Evolutionary conservation across 2,329 filamentous ascomycete genomes (phyloP).

Genomic region (Paecilomyces formosus): DNA sequence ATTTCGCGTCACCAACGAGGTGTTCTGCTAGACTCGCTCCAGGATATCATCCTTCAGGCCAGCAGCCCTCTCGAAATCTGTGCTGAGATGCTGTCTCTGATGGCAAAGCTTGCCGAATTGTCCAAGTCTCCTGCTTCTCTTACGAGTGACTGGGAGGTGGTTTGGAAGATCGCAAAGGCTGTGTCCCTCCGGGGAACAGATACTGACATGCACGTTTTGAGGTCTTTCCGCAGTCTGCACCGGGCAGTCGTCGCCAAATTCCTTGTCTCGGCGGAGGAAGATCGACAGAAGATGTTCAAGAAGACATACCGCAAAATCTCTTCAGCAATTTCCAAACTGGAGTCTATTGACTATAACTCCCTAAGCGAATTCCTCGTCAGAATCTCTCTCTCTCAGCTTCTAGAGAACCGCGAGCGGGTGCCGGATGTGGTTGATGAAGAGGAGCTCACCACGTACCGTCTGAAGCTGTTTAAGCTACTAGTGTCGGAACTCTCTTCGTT

Average conservation of each 20-base stretch:
- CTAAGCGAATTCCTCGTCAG: conserved; percentile 29
- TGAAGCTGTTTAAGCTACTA: conserved; percentile 25
- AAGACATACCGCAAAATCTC: conserved; percentile 26
- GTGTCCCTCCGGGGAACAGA: conserved; percentile 23
- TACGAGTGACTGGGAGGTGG: conserved; percentile 26
- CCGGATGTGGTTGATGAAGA: conserved; percentile 18
- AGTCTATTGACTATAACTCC: conserved; percentile 23
- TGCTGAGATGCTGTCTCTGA: conserved; percentile 28
- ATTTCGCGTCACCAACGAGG: conserved; percentile 31
- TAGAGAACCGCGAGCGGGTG: conserved; percentile 24
- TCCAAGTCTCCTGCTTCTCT: conserved; percentile 29
- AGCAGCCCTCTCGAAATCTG: conserved; percentile 17
- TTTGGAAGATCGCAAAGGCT: conserved; percentile 29
- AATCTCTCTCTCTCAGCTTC: conserved; percentile 27
- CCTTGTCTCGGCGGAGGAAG: conserved; percentile 24
- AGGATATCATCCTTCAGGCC: conserved; percentile 23
- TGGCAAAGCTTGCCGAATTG: conserved; percentile 33
- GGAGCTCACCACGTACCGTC: conserved; percentile 23
- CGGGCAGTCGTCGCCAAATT: conserved; percentile 27
- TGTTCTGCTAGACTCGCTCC: conserved; percentile 25
- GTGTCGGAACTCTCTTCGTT: conserved; percentile 27
- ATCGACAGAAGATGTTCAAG: conserved; percentile 26
- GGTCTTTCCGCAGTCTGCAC: conserved; percentile 29
- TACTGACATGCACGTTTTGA: conserved; percentile 26
- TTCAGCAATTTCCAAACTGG: conserved; percentile 20